Base-by-base conservation (phyloP, 2,329 filamentous ascomycete genomes). In the Lecanosticta acicola region DNA sequence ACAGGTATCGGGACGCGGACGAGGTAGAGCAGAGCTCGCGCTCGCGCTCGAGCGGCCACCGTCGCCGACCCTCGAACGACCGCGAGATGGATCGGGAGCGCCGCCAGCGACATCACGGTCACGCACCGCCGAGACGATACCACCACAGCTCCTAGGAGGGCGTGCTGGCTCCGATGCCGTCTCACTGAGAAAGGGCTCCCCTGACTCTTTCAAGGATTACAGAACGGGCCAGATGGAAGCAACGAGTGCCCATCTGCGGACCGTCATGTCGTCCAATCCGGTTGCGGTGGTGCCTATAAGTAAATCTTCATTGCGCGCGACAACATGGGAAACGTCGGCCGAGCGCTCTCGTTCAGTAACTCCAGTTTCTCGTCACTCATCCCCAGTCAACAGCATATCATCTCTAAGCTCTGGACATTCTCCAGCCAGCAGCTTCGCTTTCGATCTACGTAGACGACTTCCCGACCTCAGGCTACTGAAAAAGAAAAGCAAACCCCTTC, bases 141-240 rank as follows among this genome's bases (percentile, higher is more conserved):
- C 60, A 60, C 38, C 57, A 61, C 60, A 61, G 59, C 51, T 64
- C 61, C 14, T 64, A 56, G 61, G 59, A 61, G 45, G 51, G 48
- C 46, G 56, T 64, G 32, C 35, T 63, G 55, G 53, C 45, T 20
- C 60, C 60, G 45, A 62, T 63, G 59, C 59, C 58, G 35, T 54
- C 56, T n/a, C 56, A 58, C 24, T 59, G 37, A 49, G 19, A 8
- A 5, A 32, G 21, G 32, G 4, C 19, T 39, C 41, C 14, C 48
- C 29, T 18, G 52, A 50, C 29, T 47, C 47, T 7, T 33, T 52
- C n/a, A 44, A 46, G 17, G 37, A 41, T 16, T 56, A 55, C 43
- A 47, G 44, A 16, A 39, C 49, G 13, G 36, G 32, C 26, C 51
- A 45, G 19, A 39, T 43, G 32, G 49, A 46, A 29, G 39, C 46